phyloP scores from a whole-genome alignment of 352 stramenopile genomes.

The Saprolegnia diclina region DNA sequence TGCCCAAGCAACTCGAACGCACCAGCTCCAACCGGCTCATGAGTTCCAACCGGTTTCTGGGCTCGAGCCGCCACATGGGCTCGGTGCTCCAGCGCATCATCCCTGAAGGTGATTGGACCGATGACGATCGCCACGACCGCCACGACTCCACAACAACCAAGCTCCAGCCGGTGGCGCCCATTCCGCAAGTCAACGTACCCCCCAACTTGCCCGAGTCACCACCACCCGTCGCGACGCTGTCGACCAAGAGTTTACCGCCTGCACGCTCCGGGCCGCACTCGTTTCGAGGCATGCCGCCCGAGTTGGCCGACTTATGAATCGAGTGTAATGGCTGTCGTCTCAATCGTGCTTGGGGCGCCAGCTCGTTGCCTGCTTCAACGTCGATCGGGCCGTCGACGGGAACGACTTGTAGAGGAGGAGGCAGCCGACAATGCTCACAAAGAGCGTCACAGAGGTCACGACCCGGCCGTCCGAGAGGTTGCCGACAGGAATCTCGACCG shows the following conservation, averaged over 20 bases:
- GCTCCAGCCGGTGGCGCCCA: background rate
- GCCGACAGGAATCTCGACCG: slow-evolving; percentile 17
- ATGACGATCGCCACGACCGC: background rate
- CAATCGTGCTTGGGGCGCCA: background rate
- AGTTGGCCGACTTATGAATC: background rate
- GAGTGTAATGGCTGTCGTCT: no score
- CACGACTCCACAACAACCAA: background rate
- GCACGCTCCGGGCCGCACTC: background rate
- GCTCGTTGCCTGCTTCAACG: background rate
- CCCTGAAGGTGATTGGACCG: background rate
- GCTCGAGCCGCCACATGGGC: background rate
- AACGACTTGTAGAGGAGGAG: slow-evolving; percentile 19
- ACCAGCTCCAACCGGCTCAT: background rate
- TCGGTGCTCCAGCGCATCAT: background rate
- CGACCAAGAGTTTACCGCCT: background rate
- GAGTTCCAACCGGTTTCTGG: background rate
- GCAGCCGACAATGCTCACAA: slow-evolving; percentile 21
- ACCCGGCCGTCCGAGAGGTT: slow-evolving; percentile 14
- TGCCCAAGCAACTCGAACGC: background rate
- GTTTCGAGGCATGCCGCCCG: background rate
- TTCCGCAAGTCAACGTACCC: background rate
- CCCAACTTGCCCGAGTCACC: background rate
- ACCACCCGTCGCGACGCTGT: background rate
- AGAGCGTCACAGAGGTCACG: slow-evolving; percentile 19
- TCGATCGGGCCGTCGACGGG: background rate